Base-by-base conservation (phyloP, 2,329 filamentous ascomycete genomes). In the Fusarium coffeatum region DNA sequence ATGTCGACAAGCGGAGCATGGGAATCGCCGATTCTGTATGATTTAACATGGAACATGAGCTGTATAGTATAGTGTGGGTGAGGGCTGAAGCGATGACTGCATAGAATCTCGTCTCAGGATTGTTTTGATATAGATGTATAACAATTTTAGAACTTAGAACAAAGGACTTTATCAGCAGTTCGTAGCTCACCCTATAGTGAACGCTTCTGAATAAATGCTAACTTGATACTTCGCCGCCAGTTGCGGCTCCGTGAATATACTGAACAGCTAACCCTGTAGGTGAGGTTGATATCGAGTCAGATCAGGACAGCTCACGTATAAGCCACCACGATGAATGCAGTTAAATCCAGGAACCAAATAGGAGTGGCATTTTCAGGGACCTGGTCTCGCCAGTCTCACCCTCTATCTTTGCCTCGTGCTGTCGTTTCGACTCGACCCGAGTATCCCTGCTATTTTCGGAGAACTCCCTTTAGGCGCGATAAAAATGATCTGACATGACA, bases 401-500 rank as follows among this genome's bases (percentile, higher is more conserved):
- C 22, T 28, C 8, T 18, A 59, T 28, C 60, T 60, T 40, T 50
- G 61, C 22, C 25, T 47, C 28, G 23, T 56, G n/a, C 3, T 28
- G 49, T 28, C 49, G 49, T 22, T 30, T 28, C 18, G 22, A 47
- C 25, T 47, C 32, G 32, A 40, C 23, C 18, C 34, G 23, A 42
- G 34, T 5, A 69, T 55, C 67, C 67, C 51, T 69, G 61, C 34
- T 59, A 20, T 42, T 54, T 69, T 68, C 66, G 67, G 67, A 47
- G 57, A 58, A 53, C 65, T 67, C 67, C 58, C 53, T 64, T 68
- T 53, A 69, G 49, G 53, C 42, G 53, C 73, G 73, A 75, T 75
- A 75, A 75, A 73, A 64, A 75, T 75, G 72, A 75, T 75, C 73
- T 75, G 73, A 75, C 64, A 62, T 74, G 66, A 43, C 60, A 64